These are phyloP conservation scores for Penicillium sumatraense DNA, from an alignment of 2,329 filamentous ascomycete genomes.

Conservation along the genomic window DNA sequence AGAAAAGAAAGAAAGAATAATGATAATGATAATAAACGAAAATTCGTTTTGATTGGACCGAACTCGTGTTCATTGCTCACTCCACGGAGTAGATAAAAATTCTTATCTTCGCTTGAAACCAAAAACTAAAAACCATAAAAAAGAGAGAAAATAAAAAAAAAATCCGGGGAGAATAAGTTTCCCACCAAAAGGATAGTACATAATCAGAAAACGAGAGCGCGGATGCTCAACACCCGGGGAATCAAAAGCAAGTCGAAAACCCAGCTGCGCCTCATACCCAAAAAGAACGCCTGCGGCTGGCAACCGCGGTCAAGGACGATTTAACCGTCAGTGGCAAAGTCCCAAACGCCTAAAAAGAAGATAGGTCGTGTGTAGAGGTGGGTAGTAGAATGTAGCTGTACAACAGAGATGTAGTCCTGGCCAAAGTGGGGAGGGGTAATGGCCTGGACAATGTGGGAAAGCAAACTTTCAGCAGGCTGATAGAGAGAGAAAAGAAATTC, in stretches of 20 bases:
- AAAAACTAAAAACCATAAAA: not conserved
- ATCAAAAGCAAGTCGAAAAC: conserved; percentile 15
- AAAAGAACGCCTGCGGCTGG: conserved; percentile 25
- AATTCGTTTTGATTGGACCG: not conserved
- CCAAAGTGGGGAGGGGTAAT: not conserved
- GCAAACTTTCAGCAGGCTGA: not conserved
- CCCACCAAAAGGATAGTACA: no score
- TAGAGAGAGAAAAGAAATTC: not conserved
- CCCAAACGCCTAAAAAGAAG: conserved; percentile 23
- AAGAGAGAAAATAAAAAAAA: conserved; percentile 1
- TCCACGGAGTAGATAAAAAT: not conserved
- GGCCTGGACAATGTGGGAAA: not conserved
- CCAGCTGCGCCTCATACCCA: conserved; percentile 15
- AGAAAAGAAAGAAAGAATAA: no score
- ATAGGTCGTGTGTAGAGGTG: conserved; percentile 14
- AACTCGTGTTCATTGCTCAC: conserved; percentile 4
- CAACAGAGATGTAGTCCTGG: not conserved
- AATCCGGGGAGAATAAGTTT: no score
- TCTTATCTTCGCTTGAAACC: not conserved
- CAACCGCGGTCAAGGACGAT: conserved; percentile 3
- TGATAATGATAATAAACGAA: not conserved
- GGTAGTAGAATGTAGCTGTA: conserved; percentile 1
- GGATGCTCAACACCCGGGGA: conserved; percentile 19
- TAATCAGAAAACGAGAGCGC: conserved; percentile 15
- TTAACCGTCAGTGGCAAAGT: conserved; percentile 13